phyloP scores from a whole-genome alignment of 306 rosid species.

The Quercus agrifolia region DNA sequence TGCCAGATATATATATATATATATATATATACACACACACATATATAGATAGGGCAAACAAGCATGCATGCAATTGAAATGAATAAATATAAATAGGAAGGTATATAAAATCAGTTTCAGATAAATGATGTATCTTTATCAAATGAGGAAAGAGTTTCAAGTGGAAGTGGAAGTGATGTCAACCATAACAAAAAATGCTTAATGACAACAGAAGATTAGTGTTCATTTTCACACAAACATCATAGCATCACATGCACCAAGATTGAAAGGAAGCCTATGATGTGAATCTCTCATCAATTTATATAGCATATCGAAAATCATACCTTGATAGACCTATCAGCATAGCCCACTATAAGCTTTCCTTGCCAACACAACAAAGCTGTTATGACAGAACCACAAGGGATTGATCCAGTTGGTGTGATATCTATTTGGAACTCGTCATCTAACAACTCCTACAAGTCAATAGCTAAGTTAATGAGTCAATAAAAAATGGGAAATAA shows the following conservation, averaged over 20 bases:
- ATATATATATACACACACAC: no score
- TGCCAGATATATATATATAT: no score
- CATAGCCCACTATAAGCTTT: constrained; percentile 74
- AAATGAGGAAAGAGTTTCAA: no score
- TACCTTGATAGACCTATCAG: constrained; percentile 72
- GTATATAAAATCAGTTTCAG: no score
- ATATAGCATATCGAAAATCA: constrained; percentile 3
- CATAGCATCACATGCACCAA: neutral
- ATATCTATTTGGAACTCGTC: constrained; percentile 61
- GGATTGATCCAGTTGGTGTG: constrained; percentile 57
- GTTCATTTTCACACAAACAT: no score
- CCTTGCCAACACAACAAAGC: constrained; percentile 69
- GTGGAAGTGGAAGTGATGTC: no score
- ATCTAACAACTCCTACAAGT: constrained; percentile 66
- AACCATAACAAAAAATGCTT: no score
- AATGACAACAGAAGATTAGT: no score
- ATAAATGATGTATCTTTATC: no score
- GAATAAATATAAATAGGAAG: no score
- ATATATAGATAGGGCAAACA: no score
- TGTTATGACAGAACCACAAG: constrained; percentile 55
- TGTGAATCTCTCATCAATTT: constrained; percentile 1
- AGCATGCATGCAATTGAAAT: no score
- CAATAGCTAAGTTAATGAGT: constrained; percentile 12
- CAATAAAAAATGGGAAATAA: constrained; percentile 11
- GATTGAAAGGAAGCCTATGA: neutral